Percentiles rank a stretch among this genome's conserved stretches.
These are phyloP conservation scores for Hibiscus trionum DNA, from an alignment of 345 rosid genomes.

Conservation along the genomic window DNA sequence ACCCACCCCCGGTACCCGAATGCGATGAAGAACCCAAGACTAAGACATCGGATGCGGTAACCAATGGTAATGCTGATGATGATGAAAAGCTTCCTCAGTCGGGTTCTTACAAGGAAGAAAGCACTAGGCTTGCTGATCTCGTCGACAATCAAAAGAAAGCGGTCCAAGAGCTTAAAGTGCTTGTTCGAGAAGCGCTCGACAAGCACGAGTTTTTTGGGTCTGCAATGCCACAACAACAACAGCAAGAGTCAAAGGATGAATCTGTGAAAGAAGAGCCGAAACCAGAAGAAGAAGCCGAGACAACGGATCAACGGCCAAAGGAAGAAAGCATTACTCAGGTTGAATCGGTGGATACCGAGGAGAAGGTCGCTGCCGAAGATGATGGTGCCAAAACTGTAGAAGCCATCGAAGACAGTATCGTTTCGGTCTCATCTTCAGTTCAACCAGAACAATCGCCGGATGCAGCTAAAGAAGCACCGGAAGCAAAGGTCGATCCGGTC, in stretches of 20 bases:
- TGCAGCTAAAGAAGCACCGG: neutral
- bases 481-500: conserved; percentile 4
- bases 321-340: conserved; percentile 20
- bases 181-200: conserved; percentile 49
- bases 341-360: conserved; percentile 11
- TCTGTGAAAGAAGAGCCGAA: conserved; percentile 10
- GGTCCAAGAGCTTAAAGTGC: conserved; percentile 41
- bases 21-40: conserved; percentile 25
- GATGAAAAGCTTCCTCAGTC: conserved; percentile 26
- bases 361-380: conserved; percentile 31
- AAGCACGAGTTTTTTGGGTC: conserved; percentile 37
- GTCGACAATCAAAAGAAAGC: conserved; percentile 42
- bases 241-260: conserved; percentile 15
- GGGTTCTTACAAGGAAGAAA: conserved; percentile 61
- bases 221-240: conserved; percentile 14
- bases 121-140: conserved; percentile 37
- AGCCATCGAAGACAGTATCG: conserved; percentile 73
- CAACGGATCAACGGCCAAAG: neutral
- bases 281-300: neutral
- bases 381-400: conserved; percentile 82
- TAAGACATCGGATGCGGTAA: neutral
- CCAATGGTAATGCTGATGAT: conserved; percentile 3
- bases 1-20: conserved; percentile 15
- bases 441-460: conserved; percentile 13
- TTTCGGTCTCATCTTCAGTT: conserved; percentile 36